Evolutionary conservation across 805 yeast species (phyloP), one percentile per base, ranked within the genome.

Genomic region (Starmerella roubikii): DNA sequence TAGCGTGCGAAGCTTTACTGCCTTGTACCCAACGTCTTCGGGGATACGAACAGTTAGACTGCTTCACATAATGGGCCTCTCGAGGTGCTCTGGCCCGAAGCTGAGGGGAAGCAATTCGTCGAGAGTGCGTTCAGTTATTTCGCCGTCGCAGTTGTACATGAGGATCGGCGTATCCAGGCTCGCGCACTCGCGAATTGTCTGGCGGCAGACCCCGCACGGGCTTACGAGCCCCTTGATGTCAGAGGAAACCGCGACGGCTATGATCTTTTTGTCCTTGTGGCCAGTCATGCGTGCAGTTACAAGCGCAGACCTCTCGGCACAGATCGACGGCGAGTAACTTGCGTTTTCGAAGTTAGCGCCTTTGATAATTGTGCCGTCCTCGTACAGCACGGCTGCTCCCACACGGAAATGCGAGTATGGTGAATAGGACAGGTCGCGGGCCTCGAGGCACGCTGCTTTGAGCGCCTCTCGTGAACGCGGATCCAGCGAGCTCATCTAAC

Each of bases 291-390:
- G 67, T 0, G 81, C 78, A 30, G 68, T 67, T 11, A 68, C 66
- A 2, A 77, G 64, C 0, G 88, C 76, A 1, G 78, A 68, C 30
- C 85, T 61, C 52, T 80, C 93, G 0, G 93, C 93, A 55, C 93
- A 80, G 19, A 78, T 71, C 1, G 75, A 68, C 2, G 74, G 86
- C 1, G 83, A 93, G 54, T 81, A 86, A 35, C 91, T 74, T 3
- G 96, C 97, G 56, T 88, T 91, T 56, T 88, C 98, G 21, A 91
- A 75, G 50, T 88, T 88, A 30, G 93, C 93, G 4, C 97, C 98
- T 11, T 60, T 53, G 19, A 78, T 60, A 31, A 54, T 64, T 16
- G 61, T 60, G 2, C 72, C 79, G 8, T 62, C 54, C 0, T 54
- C 56, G 1, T 83, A 66, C 19, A 82, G 53, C 1, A 88, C 51